Conservation (phyloP, 2,329 filamentous ascomycete genomes). For the Xylaria hypoxylon region DNA sequence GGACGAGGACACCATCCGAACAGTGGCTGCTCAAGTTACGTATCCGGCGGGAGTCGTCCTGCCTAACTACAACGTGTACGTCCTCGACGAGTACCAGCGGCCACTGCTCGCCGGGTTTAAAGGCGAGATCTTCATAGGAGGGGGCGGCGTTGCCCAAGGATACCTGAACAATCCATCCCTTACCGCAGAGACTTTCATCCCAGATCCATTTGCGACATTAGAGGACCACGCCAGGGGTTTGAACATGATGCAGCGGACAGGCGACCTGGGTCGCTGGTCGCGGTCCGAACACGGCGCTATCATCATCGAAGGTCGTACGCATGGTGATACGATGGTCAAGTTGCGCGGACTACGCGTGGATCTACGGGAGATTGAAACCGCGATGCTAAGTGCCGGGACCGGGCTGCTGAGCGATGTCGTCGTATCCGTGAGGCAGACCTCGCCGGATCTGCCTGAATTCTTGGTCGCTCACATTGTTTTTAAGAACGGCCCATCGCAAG, state of each 20-base stretch:
- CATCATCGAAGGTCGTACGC: constrained; percentile 52
- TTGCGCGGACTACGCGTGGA: constrained; percentile 46
- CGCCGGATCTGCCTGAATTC: background rate
- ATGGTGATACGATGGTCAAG: constrained; percentile 58
- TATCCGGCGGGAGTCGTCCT: constrained; percentile 19
- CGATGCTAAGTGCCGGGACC: constrained; percentile 37
- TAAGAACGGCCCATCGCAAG: background rate
- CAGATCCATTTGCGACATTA: constrained; percentile 32
- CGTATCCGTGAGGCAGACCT: background rate
- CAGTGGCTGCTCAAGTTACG: background rate
- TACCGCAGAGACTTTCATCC: constrained; percentile 26
- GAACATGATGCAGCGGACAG: constrained; percentile 11
- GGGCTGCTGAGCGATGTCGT: background rate
- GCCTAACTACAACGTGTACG: constrained; percentile 54
- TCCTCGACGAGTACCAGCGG: constrained; percentile 53
- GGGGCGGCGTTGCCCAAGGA: constrained; percentile 55
- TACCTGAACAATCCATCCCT: constrained; percentile 52
- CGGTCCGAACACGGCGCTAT: constrained; percentile 33
- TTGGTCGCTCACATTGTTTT: background rate
- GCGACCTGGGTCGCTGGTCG: constrained; percentile 6
- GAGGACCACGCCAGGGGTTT: constrained; percentile 7
- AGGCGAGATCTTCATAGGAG: constrained; percentile 58
- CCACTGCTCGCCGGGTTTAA: constrained; percentile 52
- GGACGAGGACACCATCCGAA: background rate
- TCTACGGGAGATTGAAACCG: constrained; percentile 50